phyloP scores from a whole-genome alignment of 495 filamentous ascomycete genomes.

The Cenococcum geophilum region DNA sequence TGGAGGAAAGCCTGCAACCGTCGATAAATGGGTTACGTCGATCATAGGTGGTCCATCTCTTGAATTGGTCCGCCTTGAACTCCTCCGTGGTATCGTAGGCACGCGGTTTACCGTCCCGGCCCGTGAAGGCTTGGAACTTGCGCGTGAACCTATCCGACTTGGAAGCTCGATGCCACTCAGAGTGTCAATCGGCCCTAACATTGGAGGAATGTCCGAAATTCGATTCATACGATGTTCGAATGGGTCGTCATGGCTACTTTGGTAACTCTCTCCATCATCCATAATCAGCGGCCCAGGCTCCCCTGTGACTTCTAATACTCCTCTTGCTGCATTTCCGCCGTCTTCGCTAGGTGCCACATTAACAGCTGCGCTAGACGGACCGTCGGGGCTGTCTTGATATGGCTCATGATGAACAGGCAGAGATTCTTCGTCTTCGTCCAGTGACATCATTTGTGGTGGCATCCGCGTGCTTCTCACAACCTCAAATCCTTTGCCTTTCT shows the following conservation, averaged over 20 bases:
- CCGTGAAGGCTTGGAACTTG: constrained; percentile 40
- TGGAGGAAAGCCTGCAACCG: constrained; percentile 29
- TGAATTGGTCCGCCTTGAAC: constrained; percentile 50
- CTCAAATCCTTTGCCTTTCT: constrained; percentile 90
- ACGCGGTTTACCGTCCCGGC: constrained; percentile 38
- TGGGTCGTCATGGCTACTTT: constrained; percentile 34
- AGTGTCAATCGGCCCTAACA: constrained; percentile 56
- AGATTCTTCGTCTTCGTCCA: constrained; percentile 27
- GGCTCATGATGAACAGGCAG: constrained; percentile 27
- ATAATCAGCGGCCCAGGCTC: neutral
- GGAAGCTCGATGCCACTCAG: constrained; percentile 58
- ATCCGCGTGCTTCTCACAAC: constrained; percentile 80
- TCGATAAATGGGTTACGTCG: constrained; percentile 23
- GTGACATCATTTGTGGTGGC: constrained; percentile 42
- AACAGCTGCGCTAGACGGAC: neutral
- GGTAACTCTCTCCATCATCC: constrained; percentile 11
- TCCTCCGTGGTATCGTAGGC: constrained; percentile 54
- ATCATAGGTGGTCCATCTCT: constrained; percentile 25
- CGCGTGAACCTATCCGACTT: constrained; percentile 57
- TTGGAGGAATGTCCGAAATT: constrained; percentile 49
- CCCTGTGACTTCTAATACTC: neutral
- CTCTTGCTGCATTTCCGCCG: constrained; percentile 24
- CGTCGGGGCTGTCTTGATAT: constrained; percentile 32
- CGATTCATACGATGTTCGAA: constrained; percentile 42
- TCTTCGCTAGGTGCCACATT: neutral